Evolutionary conservation across 257 asterid genomes (phyloP).

Genomic region (Leptodermis oblonga): DNA sequence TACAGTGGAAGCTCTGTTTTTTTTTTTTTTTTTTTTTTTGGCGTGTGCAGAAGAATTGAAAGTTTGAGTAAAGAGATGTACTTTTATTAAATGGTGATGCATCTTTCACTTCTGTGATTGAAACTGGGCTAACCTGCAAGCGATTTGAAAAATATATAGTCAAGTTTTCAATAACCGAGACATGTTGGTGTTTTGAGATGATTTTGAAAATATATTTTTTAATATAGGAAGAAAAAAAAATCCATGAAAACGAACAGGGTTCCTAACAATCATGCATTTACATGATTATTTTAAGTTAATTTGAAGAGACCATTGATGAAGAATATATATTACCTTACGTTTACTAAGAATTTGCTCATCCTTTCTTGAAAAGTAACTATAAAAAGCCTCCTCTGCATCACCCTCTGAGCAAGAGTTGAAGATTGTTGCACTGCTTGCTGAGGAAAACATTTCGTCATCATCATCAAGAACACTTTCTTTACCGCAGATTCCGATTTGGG

Average conservation of each 20-base stretch:
- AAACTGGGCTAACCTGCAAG: conserved; percentile 55
- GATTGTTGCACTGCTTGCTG: conserved; percentile 31
- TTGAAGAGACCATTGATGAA: not conserved
- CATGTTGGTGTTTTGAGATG: too few relatives aligned
- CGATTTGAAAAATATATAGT: not conserved
- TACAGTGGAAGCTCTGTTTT: not conserved
- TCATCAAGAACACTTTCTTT: conserved; percentile 18
- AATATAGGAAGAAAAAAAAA: too few relatives aligned
- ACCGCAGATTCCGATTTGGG: not conserved
- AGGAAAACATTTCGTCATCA: conserved; percentile 32
- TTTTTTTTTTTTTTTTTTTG: too few relatives aligned
- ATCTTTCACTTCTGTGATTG: conserved; percentile 45
- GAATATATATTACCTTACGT: conserved; percentile 27
- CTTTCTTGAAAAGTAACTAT: too few relatives aligned
- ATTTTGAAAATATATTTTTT: too few relatives aligned
- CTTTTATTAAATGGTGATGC: conserved; percentile 39
- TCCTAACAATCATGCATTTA: not conserved
- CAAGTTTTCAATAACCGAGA: too few relatives aligned
- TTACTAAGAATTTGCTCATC: conserved; percentile 7
- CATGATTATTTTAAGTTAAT: too few relatives aligned
- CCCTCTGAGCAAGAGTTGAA: conserved; percentile 44
- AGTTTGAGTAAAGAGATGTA: conserved; percentile 16
- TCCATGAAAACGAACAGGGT: not conserved
- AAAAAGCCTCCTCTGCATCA: conserved; percentile 27
- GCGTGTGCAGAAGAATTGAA: not conserved